Conservation (phyloP, 345 rosid genomes). For the Anastatica hierochuntica region DNA sequence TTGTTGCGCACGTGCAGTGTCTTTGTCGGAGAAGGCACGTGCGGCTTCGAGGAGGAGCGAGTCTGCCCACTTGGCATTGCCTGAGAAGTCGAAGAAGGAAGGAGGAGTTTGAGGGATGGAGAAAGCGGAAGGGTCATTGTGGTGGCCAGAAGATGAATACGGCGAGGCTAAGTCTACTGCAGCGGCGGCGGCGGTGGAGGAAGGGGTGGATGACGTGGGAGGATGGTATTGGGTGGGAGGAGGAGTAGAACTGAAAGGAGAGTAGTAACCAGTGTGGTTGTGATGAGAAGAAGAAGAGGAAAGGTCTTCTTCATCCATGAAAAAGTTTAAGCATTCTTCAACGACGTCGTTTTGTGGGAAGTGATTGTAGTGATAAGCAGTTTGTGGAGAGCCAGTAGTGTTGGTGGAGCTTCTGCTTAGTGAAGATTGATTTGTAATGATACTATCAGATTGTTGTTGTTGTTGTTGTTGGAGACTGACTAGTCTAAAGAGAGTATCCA, state of each 20-base stretch:
- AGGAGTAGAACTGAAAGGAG: constrained; percentile 31
- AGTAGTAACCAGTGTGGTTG: constrained; percentile 13
- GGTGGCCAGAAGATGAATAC: constrained; percentile 27
- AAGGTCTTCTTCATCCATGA: constrained; percentile 99
- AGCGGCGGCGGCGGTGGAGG: constrained; percentile 24
- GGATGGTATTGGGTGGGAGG: constrained; percentile 25
- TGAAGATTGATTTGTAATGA: constrained; percentile 57
- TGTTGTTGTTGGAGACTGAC: constrained; percentile 51
- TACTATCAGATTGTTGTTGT: constrained; percentile 58
- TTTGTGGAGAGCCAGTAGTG: constrained; percentile 66
- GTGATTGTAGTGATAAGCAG: constrained; percentile 44
- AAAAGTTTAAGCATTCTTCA: constrained; percentile 96
- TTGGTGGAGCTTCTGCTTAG: constrained; percentile 73
- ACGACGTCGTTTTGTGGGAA: constrained; percentile 39
- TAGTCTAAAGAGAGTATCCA: constrained; percentile 95
- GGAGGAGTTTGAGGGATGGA: constrained; percentile 42
- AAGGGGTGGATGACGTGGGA: constrained; percentile 31
- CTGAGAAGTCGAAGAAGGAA: constrained; percentile 60
- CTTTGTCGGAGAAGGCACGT: constrained; percentile 53
- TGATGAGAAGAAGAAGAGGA: constrained; percentile 86
- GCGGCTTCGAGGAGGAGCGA: constrained; percentile 62
- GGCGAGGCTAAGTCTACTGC: constrained; percentile 25
- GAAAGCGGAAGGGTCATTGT: constrained; percentile 35
- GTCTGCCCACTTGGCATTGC: constrained; percentile 56
- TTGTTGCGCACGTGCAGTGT: constrained; percentile 62